These are phyloP conservation scores for Pseudogymnoascus sp. DNA, from an alignment of 2,329 filamentous ascomycete genomes.

Conservation along the genomic window DNA sequence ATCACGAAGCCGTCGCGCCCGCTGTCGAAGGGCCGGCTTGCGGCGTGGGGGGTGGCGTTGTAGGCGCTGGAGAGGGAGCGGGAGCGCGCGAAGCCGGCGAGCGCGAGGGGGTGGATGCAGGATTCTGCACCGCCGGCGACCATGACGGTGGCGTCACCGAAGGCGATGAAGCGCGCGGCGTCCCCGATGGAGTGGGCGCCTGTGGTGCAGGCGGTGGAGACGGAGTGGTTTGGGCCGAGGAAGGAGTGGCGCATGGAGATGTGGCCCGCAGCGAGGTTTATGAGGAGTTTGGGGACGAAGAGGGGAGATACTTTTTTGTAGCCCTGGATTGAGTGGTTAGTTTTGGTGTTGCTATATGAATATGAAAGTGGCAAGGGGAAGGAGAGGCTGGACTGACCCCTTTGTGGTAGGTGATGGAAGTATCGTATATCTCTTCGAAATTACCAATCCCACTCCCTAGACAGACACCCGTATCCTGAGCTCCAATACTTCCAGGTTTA, in stretches of 20 bases:
- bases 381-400: conserved; percentile 41
- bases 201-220: conserved; percentile 91
- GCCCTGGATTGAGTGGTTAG: conserved; percentile 46
- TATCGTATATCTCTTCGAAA: conserved; percentile 81
- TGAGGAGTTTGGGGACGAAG: conserved; percentile 86
- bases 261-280: conserved; percentile 91
- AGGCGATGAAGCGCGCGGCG: conserved; percentile 84
- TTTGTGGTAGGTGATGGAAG: conserved; percentile 66
- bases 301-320: conserved; percentile 89
- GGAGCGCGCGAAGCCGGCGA: conserved; percentile 84
- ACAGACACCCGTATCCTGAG: conserved; percentile 78
- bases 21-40: conserved; percentile 82
- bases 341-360: not conserved
- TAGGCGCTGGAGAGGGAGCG: conserved; percentile 76
- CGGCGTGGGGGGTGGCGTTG: conserved; percentile 61
- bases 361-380: not conserved
- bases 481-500: conserved; percentile 43
- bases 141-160: conserved; percentile 91
- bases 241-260: conserved; percentile 90
- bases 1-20: conserved; percentile 82
- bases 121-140: conserved; percentile 91
- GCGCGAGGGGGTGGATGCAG: conserved; percentile 88
- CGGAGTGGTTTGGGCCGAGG: conserved; percentile 84
- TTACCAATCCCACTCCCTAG: conserved; percentile 94
- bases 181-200: conserved; percentile 93